These are phyloP conservation scores for Solanum hybrid DNA, from an alignment of 305 asterid species.

Conservation along the genomic window DNA sequence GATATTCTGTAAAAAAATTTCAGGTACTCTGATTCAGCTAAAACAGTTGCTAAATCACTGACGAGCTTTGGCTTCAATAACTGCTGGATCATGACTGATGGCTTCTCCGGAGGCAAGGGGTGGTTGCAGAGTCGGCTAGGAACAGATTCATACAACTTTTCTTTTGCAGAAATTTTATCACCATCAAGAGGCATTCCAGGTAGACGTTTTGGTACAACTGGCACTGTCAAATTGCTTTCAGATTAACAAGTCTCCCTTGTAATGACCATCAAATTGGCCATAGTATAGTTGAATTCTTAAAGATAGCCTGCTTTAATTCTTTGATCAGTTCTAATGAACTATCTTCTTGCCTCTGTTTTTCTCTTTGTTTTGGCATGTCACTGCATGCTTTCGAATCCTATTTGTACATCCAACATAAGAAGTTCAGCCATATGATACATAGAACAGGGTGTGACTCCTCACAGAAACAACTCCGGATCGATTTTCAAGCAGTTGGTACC, in stretches of 20 bases:
- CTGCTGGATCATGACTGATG: conserved; percentile 68
- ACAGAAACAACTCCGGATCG: not conserved
- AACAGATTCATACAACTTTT: conserved; percentile 56
- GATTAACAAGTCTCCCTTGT: conserved; percentile 20
- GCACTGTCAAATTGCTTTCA: conserved; percentile 62
- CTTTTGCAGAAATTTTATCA: conserved; percentile 67
- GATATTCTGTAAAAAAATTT: not conserved
- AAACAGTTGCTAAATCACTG: conserved; percentile 65
- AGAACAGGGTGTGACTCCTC: not conserved
- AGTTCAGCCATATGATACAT: not conserved
- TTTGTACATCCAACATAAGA: not conserved
- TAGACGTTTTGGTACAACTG: conserved; percentile 42
- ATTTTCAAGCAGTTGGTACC: not conserved
- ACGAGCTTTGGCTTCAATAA: conserved; percentile 84
- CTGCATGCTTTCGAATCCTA: not conserved
- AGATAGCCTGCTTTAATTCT: not conserved
- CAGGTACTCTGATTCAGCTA: conserved; percentile 86
- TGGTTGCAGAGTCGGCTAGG: conserved; percentile 90
- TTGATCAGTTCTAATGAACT: conserved; percentile 7
- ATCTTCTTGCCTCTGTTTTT: not conserved
- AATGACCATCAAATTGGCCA: not conserved
- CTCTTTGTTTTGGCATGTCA: not conserved
- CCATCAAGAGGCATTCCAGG: conserved; percentile 64
- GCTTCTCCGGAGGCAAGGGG: conserved; percentile 85
- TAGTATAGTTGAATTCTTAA: conserved; percentile 6